Evolutionary conservation across 768 basidiomycete genomes (phyloP).

Genomic region (Trametopsis cervina): DNA sequence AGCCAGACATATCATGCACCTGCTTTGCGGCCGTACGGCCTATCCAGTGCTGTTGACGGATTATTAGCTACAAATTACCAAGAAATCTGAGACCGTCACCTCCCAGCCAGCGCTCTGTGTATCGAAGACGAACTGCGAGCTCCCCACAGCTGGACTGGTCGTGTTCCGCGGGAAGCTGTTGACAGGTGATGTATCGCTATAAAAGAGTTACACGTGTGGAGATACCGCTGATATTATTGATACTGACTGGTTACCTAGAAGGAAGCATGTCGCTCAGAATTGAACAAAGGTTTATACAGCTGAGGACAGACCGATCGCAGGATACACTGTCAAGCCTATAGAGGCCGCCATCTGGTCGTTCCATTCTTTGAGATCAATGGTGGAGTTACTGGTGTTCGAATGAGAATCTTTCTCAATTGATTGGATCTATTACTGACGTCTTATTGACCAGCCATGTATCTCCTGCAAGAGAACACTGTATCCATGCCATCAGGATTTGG

Average conservation of each 20-base stretch:
- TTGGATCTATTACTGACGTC: conserved; percentile 34
- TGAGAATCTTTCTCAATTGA: neutral
- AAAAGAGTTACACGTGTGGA: too few relatives aligned
- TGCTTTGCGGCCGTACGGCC: conserved; percentile 34
- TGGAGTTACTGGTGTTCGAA: conserved; percentile 30
- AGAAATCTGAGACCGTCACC: conserved; percentile 24
- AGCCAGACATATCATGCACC: conserved; percentile 43
- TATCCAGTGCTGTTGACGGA: conserved; percentile 37
- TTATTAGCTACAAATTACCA: neutral
- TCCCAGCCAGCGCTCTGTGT: conserved; percentile 42
- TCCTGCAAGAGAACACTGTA: conserved; percentile 27
- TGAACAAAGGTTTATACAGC: neutral
- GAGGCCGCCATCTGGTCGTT: conserved; percentile 37
- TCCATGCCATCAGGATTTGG: neutral
- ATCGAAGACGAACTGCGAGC: conserved; percentile 52
- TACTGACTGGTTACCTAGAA: conserved; percentile 39
- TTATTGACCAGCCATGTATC: conserved; percentile 44
- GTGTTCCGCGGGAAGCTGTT: conserved; percentile 49
- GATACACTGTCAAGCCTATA: conserved; percentile 38
- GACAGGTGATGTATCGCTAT: conserved; percentile 52
- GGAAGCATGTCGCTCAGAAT: neutral
- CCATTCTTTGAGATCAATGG: conserved; percentile 37
- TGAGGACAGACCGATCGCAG: conserved; percentile 36
- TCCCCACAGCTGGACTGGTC: conserved; percentile 27
- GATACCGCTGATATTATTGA: too few relatives aligned